Base-by-base conservation (phyloP, 495 filamentous ascomycete genomes). In the Aspergillus diversus region DNA sequence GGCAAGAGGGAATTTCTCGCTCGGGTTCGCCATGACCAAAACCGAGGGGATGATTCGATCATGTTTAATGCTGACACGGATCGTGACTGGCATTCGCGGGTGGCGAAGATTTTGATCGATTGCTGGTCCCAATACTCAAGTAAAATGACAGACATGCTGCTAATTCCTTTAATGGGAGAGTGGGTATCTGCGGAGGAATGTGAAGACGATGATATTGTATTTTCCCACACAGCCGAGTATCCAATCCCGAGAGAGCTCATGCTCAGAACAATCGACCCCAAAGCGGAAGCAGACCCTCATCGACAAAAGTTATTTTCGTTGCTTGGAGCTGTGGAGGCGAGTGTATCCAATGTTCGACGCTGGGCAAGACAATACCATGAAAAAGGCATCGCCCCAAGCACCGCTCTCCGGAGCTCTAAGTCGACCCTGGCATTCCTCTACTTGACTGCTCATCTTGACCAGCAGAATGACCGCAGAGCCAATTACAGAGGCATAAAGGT, bases 351-450 rank as follows among this genome's bases (percentile, higher is more conserved):
- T 4, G 21, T 42, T 21, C 33, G 33, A 37, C 33, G 13, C 7
- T 4, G 12, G 2, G 42, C 21, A 7, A 39, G 4, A 5, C 5
- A 17, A 50, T 50, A 50, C 27, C 47, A 27, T 50, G 47, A 31
- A 17, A 50, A 50, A 9, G 21, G 7, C 16, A 4, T 50, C 16
- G 21, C 16, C 11, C 16, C 16, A 9, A 7, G 34, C 39, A 43
- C 5, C 39, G n/a, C 39, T n/a, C 35, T 70, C 2, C 59, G 63
- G 50, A 27, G 39, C 16, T 75, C 73, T 5, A 57, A 62, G 5
- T 37, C 57, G 37, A 68, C 72, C 54, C 63, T 79, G 46, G 59
- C 49, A 16, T 77, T 69, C 53, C 67, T 79, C 5, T 79, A 75
- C 49, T 56, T 69, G 47, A 73, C 72, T 6, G 63, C 65, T 15